A percentile compares a stretch with the other conserved stretches of the same genome.
These are phyloP conservation scores for Ogataea allantospora DNA, from an alignment of 805 yeast genomes.

Conservation along the genomic window DNA sequence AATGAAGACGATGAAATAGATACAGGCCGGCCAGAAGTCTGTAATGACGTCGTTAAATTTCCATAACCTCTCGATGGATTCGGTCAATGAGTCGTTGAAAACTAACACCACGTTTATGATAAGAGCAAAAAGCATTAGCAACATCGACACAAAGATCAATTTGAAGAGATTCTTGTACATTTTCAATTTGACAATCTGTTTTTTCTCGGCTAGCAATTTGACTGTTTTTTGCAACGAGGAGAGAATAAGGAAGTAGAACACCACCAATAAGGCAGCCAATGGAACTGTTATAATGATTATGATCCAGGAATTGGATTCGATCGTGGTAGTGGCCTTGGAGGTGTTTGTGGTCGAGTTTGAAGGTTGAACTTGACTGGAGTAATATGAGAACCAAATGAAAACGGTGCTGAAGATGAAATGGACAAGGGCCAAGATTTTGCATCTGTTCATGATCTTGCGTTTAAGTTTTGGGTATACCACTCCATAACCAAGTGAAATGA, in stretches of 20 bases:
- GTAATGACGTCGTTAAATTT: conserved; percentile 81
- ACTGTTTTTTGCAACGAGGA: conserved; percentile 74
- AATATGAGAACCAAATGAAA: conserved; percentile 48
- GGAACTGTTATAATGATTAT: conserved; percentile 65
- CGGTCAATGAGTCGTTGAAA: conserved; percentile 70
- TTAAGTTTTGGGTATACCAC: conserved; percentile 86
- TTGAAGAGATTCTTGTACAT: conserved; percentile 81
- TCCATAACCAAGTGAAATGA: conserved; percentile 91
- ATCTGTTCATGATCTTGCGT: conserved; percentile 67
- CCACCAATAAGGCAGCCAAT: conserved; percentile 61
- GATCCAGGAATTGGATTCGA: conserved; percentile 47
- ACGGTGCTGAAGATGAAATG: conserved; percentile 56
- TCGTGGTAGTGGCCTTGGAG: conserved; percentile 46
- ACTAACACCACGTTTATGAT: conserved; percentile 66
- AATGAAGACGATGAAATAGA: conserved; percentile 80
- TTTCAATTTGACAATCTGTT: conserved; percentile 85
- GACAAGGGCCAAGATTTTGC: conserved; percentile 55
- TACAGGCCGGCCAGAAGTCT: conserved; percentile 94
- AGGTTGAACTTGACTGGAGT: conserved; percentile 34
- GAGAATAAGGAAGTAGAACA: conserved; percentile 73
- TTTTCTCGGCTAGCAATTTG: conserved; percentile 70
- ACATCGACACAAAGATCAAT: conserved; percentile 68
- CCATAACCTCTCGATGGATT: conserved; percentile 87
- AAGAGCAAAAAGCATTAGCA: conserved; percentile 69
- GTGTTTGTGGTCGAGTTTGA: conserved; percentile 32